Evolutionary conservation across 257 asterid species (phyloP).

Genomic region (Apocynum venetum): DNA sequence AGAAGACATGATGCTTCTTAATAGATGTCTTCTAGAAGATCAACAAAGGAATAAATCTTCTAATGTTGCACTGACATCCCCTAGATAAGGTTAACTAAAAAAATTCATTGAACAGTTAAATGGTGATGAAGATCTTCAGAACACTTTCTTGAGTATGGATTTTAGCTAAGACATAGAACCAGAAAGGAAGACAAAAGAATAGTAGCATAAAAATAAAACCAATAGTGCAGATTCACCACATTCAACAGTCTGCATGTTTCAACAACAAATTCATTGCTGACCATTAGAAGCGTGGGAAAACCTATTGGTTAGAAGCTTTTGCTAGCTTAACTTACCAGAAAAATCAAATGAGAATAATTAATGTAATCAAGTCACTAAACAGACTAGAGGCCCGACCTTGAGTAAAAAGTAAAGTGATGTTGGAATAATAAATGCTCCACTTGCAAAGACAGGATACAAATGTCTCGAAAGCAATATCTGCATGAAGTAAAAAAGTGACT

Average conservation of each 20-base stretch:
- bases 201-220: neutral
- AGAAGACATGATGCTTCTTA: neutral
- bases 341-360: neutral
- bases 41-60: neutral
- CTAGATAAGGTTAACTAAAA: neutral
- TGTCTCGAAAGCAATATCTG: constrained; percentile 75
- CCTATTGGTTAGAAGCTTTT: neutral
- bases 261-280: neutral
- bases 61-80: neutral
- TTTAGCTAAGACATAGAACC: neutral
- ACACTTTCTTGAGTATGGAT: neutral
- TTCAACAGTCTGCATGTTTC: neutral
- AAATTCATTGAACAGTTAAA: neutral
- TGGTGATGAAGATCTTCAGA: neutral
- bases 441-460: constrained; percentile 62
- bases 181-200: neutral
- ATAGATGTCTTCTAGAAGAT: neutral
- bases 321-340: neutral
- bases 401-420: constrained; percentile 69
- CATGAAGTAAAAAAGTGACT: constrained; percentile 20
- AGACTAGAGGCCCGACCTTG: constrained; percentile 51
- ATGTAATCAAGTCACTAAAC: neutral
- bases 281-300: neutral
- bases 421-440: constrained; percentile 85
- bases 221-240: neutral